A percentile compares a stretch with the other conserved stretches of the same genome.
These are phyloP conservation scores for Wickerhamiella kurtzmanii DNA, from an alignment of 805 yeast genomes.

Conservation along the genomic window DNA sequence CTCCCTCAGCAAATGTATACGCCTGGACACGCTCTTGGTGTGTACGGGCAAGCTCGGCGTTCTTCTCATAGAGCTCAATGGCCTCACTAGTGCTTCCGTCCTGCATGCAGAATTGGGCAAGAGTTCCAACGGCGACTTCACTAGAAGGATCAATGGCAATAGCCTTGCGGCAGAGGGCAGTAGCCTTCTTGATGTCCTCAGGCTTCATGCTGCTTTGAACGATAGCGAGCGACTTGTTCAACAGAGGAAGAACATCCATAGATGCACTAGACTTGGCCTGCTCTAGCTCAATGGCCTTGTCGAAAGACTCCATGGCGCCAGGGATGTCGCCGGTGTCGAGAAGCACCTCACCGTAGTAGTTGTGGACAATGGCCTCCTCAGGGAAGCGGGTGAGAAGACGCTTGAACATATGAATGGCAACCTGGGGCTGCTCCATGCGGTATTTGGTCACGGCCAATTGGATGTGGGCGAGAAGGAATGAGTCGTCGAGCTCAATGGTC, in stretches of 20 bases:
- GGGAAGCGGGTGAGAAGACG: slow-evolving; percentile 52
- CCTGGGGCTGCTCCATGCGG: slow-evolving; percentile 50
- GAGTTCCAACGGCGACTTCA: slow-evolving; percentile 78
- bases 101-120: slow-evolving; percentile 84
- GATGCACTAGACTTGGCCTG: slow-evolving; percentile 35
- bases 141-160: slow-evolving; percentile 72
- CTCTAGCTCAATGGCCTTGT: slow-evolving; percentile 73
- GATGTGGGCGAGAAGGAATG: slow-evolving; percentile 72
- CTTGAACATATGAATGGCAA: slow-evolving; percentile 50
- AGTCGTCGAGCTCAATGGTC: slow-evolving; percentile 59
- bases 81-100: slow-evolving; percentile 74
- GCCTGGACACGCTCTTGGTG: slow-evolving; percentile 82
- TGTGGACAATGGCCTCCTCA: slow-evolving; percentile 80
- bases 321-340: slow-evolving; percentile 62
- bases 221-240: slow-evolving; percentile 67
- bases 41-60: slow-evolving; percentile 70
- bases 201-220: slow-evolving; percentile 20
- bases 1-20: slow-evolving; percentile 81
- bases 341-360: slow-evolving; percentile 88
- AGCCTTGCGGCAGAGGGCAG: slow-evolving; percentile 57
- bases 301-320: slow-evolving; percentile 73
- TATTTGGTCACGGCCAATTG: slow-evolving; percentile 88
- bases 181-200: slow-evolving; percentile 43
- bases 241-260: slow-evolving; percentile 78
- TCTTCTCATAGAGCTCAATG: slow-evolving; percentile 63